Evolutionary conservation across 257 asterid species (phyloP), one percentile per base, ranked within the genome.

Genomic region (Solanum commersonii): DNA sequence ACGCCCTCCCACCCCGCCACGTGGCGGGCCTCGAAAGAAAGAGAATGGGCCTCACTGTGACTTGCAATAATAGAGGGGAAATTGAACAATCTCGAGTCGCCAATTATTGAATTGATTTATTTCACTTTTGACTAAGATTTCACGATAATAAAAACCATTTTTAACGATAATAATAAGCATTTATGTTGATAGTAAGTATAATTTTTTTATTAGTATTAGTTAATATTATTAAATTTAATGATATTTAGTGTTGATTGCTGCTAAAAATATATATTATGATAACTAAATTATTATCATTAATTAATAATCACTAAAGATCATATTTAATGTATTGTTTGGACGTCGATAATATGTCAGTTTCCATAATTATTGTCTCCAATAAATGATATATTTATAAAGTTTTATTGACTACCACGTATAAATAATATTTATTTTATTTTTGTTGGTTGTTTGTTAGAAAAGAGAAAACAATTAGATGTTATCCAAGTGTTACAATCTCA

Each of bases 231-330:
- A 46, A 46, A 46, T 46, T 44, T 14, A 40, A 40, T 40, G 1
- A 40, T 40, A 40, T 40, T 40, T 10, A 40, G 0, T 40, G 0
- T 9, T 40, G 0, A 40, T 10, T 40, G 0, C 10, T 42, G 0
- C 5, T 42, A 42, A 42, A 42, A 11, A 44, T 40, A 44, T 44
- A 11, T 44, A 44, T 44, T 44, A 40, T 0, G 4, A 15, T 49
- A 49, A 49, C 18, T 49, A 15, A 49, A 5, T 16, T 15, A 49
- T 15, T 15, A 5, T 49, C 0, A 2, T 15, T 49, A 49, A 49
- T 49, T 49, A 16, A 49, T 49, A 15, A 15, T 15, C 20, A 14
- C 3, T 14, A 46, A 44, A 14, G 0, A 46, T 14, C 2, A 1
- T 14, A 14, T 46, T 46, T 46, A 4, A 46, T 46, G 2, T 46